Conservation (phyloP, 2,329 filamentous ascomycete genomes). For the Aspergillus proliferans region DNA sequence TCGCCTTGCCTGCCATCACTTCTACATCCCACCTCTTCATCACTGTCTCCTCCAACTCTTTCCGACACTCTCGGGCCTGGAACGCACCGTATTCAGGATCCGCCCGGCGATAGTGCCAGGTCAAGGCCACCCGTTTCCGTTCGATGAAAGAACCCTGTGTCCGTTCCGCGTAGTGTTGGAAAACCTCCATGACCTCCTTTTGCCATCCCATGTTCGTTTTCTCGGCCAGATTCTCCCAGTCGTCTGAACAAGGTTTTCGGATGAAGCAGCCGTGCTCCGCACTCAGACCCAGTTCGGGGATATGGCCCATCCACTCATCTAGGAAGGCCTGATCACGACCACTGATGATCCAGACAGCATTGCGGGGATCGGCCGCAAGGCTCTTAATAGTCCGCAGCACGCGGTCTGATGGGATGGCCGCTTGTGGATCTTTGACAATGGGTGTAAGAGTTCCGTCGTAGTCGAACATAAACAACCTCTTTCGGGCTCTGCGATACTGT, state of each 20-base stretch:
- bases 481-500: conserved; percentile 67
- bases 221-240: conserved; percentile 87
- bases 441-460: conserved; percentile 96
- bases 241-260: conserved; percentile 64
- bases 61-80: conserved; percentile 74
- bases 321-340: conserved; percentile 90
- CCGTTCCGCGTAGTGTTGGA: conserved; percentile 80
- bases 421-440: conserved; percentile 85
- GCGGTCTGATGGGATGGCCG: conserved; percentile 79
- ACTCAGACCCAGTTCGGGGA: conserved; percentile 80
- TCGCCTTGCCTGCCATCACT: conserved; percentile 95
- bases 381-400: conserved; percentile 73
- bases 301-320: conserved; percentile 86
- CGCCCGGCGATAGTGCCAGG: conserved; percentile 93
- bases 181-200: conserved; percentile 71
- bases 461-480: conserved; percentile 95
- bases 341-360: conserved; percentile 97
- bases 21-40: conserved; percentile 81
- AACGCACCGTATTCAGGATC: conserved; percentile 78
- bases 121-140: conserved; percentile 85
- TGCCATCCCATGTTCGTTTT: conserved; percentile 90
- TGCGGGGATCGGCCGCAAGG: conserved; percentile 71
- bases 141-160: conserved; percentile 90
- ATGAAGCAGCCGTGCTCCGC: conserved; percentile 97
- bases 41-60: conserved; percentile 71